These are phyloP conservation scores for Physcomitrium patens DNA, from an alignment of 225 moss, liverwort and hornwort genomes.

Conservation along the genomic window DNA sequence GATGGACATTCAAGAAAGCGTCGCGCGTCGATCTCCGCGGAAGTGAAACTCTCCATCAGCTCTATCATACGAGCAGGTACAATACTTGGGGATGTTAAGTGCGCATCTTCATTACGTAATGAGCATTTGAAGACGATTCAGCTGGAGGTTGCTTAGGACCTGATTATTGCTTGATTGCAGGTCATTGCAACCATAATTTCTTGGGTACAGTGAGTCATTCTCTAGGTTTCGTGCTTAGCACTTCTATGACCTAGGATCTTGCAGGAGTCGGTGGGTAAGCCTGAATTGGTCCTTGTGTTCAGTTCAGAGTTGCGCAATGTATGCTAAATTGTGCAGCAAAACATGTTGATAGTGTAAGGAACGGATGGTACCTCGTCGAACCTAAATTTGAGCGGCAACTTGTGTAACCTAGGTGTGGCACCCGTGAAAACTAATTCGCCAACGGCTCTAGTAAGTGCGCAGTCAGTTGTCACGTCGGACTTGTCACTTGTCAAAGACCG, in stretches of 20 bases:
- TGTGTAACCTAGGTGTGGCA: constrained; percentile 36
- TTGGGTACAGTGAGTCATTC: constrained; percentile 12
- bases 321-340: not conserved
- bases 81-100: constrained; percentile 13
- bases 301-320: constrained; percentile 28
- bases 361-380: constrained; percentile 4
- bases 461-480: constrained; percentile 24
- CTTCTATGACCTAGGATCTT: constrained; percentile 20
- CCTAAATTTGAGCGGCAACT: not conserved
- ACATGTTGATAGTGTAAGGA: constrained; percentile 12
- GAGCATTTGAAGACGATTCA: constrained; percentile 9
- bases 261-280: not conserved
- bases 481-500: not conserved
- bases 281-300: constrained; percentile 9
- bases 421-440: constrained; percentile 9
- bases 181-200: constrained; percentile 12
- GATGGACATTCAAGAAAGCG: constrained; percentile 31
- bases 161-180: constrained; percentile 14
- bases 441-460: constrained; percentile 16
- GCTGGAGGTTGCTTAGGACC: not conserved
- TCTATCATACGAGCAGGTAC: constrained; percentile 44
- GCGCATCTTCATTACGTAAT: constrained; percentile 12
- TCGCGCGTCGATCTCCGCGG: constrained; percentile 12
- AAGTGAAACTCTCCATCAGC: constrained; percentile 36
- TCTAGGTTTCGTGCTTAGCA: constrained; percentile 25